Evolutionary conservation across 495 filamentous ascomycete genomes (phyloP).

Genomic region (Neurospora sp.): DNA sequence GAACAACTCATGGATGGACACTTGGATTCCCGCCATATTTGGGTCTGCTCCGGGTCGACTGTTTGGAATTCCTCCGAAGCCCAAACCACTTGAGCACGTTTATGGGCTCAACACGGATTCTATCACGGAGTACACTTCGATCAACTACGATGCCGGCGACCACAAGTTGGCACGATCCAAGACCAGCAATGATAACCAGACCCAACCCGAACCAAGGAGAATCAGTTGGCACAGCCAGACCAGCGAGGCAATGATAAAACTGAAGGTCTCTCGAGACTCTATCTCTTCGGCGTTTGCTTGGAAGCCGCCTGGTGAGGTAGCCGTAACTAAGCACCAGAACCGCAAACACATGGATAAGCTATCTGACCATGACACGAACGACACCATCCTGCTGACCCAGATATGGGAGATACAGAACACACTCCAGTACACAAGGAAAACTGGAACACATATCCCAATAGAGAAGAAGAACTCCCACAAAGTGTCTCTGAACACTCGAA

Average conservation of each 20-base stretch:
- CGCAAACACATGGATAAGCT: background rate
- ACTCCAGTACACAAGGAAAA: background rate
- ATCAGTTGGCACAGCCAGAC: background rate
- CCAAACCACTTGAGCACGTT: background rate
- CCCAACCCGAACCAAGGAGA: background rate
- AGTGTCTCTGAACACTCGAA: background rate
- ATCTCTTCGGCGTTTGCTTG: background rate
- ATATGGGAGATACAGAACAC: background rate
- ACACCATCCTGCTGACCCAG: background rate
- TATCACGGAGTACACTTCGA: background rate
- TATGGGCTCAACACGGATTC: background rate
- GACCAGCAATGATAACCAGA: background rate
- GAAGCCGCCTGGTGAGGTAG: background rate
- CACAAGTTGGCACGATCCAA: background rate
- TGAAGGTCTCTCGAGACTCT: background rate
- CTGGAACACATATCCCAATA: background rate
- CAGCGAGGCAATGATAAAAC: background rate
- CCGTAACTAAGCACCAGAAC: background rate
- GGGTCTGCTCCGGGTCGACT: background rate
- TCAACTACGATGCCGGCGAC: background rate
- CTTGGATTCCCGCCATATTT: background rate
- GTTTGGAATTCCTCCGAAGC: background rate
- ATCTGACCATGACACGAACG: background rate
- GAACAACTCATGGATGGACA: background rate
- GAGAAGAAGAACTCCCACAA: background rate